Conservation (phyloP, 108 stramenopile species). For the Skeletonema menzelii region DNA sequence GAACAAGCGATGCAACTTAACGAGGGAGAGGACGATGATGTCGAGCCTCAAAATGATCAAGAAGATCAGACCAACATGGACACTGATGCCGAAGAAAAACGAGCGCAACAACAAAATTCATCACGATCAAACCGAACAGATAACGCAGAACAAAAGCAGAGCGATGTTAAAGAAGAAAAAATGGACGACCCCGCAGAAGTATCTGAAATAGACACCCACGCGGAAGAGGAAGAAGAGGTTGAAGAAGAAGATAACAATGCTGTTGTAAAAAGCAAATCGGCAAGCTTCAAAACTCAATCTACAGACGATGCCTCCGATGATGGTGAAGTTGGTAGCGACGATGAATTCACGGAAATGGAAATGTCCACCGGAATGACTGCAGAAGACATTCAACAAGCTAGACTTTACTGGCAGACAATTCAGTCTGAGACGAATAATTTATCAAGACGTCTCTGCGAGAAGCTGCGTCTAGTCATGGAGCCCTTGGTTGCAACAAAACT, state of each 20-base stretch:
- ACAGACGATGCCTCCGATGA: conserved; percentile 30
- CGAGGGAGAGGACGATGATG: conserved; percentile 47
- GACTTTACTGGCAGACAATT: conserved; percentile 68
- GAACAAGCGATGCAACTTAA: conserved; percentile 50
- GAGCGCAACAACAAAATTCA: conserved; percentile 21
- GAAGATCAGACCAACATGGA: conserved; percentile 17
- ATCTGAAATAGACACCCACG: background rate
- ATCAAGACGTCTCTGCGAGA: conserved; percentile 94
- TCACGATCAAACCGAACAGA: conserved; percentile 16
- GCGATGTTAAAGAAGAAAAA: conserved; percentile 28
- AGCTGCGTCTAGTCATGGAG: conserved; percentile 95
- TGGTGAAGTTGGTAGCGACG: conserved; percentile 41
- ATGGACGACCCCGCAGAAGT: conserved; percentile 21
- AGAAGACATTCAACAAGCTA: conserved; percentile 51
- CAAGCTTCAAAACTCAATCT: conserved; percentile 23
- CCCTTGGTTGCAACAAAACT: conserved; percentile 95
- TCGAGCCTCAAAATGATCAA: conserved; percentile 25
- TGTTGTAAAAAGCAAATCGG: conserved; percentile 9
- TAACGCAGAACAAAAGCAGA: conserved; percentile 26
- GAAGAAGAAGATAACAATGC: conserved; percentile 21
- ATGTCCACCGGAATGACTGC: conserved; percentile 38
- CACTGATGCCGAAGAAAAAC: conserved; percentile 32
- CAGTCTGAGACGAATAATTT: conserved; percentile 77
- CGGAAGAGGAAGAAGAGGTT: conserved; percentile 21
- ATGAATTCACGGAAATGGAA: conserved; percentile 45